Conservation (phyloP, 2,329 filamentous ascomycete genomes). For the Pyrenophora teres region DNA sequence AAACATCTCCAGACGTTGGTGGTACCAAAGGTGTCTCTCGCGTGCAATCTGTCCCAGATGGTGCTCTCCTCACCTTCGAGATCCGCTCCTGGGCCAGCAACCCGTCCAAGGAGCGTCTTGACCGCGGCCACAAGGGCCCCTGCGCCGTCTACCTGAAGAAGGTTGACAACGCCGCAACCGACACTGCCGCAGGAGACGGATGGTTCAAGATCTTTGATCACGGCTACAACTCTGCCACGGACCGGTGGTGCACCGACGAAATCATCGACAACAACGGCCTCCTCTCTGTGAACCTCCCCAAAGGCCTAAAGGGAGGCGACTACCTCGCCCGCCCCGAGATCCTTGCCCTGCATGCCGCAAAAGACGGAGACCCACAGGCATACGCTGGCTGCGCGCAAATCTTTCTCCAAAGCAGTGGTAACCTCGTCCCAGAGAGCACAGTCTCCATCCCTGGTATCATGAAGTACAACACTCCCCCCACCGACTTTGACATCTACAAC, state of each 20-base stretch:
- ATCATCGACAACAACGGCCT: constrained; percentile 68
- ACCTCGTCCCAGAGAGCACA: constrained; percentile 56
- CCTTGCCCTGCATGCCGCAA: constrained; percentile 68
- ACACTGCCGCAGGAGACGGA: constrained; percentile 60
- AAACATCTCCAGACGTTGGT: constrained; percentile 47
- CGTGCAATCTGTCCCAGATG: constrained; percentile 54
- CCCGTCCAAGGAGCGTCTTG: constrained; percentile 60
- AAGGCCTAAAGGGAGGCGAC: constrained; percentile 65
- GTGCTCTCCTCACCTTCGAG: constrained; percentile 66
- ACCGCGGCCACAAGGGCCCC: constrained; percentile 67
- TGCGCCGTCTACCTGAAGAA: constrained; percentile 77
- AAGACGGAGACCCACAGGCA: constrained; percentile 65
- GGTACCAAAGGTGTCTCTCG: constrained; percentile 56
- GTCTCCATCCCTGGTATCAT: constrained; percentile 72
- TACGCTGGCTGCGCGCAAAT: constrained; percentile 75
- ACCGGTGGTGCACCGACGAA: constrained; percentile 72
- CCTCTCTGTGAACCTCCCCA: constrained; percentile 66
- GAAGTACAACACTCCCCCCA: constrained; percentile 56
- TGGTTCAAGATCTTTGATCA: constrained; percentile 82
- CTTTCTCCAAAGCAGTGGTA: constrained; percentile 60
- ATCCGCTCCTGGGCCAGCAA: constrained; percentile 67
- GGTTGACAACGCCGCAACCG: constrained; percentile 62
- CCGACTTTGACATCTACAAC: constrained; percentile 69
- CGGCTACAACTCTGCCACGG: constrained; percentile 62
- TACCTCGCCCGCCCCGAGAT: constrained; percentile 76